Conservation (phyloP, 2,329 filamentous ascomycete species). For the Fusarium gaditjirri region DNA sequence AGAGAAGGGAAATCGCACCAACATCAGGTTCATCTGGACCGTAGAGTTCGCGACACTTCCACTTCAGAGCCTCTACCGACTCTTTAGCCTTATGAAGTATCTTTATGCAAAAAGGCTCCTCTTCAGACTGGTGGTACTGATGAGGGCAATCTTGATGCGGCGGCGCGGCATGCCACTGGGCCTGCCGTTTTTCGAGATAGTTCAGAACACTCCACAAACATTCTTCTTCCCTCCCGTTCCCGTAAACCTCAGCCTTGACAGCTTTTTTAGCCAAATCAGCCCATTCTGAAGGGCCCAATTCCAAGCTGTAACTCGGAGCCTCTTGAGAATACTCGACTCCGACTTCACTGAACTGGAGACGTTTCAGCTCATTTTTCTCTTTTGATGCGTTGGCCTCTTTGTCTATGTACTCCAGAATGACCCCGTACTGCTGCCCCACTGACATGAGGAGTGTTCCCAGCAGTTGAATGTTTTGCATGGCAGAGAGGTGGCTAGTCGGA, state of each 20-base stretch:
- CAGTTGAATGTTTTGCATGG: conserved; percentile 5
- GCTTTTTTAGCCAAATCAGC: not conserved
- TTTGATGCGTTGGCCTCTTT: not conserved
- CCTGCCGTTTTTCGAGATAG: not conserved
- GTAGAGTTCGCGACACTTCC: not conserved
- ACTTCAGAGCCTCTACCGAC: not conserved
- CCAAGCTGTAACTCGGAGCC: accelerated
- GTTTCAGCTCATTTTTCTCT: not conserved
- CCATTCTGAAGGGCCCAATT: not conserved
- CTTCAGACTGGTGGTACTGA: not conserved
- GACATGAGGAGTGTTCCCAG: not conserved
- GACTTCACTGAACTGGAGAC: not conserved
- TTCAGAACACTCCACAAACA: not conserved
- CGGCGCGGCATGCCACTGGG: not conserved
- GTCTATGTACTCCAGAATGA: not conserved
- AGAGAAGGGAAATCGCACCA: not conserved
- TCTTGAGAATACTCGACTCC: accelerated
- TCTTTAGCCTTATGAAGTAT: not conserved
- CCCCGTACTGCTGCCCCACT: not conserved
- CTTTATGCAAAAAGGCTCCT: conserved; percentile 8
- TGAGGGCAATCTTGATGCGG: not conserved
- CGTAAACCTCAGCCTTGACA: not conserved
- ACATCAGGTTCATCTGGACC: not conserved
- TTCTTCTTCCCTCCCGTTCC: not conserved
- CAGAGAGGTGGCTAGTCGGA: not conserved